Base-by-base conservation (phyloP, 495 filamentous ascomycete species). In the Lophiotrema nucula region DNA sequence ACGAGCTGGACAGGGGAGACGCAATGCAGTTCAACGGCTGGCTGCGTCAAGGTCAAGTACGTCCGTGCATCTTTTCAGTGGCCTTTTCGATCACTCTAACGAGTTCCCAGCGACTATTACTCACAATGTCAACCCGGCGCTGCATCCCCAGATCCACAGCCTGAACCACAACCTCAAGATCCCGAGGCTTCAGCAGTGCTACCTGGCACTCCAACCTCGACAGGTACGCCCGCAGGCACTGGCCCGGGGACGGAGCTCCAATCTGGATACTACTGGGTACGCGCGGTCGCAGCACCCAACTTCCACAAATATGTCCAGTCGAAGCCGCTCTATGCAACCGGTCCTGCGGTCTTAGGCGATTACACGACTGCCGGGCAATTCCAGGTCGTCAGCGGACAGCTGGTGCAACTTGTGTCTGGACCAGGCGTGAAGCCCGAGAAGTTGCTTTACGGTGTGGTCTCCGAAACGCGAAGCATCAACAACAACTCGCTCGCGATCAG, bases 241-340 rank as follows among this genome's bases (percentile, higher is more conserved):
- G 70, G 70, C 11, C 74, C 75, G 0, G 73, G 74, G 1, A 66
- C 69, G 10, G 79, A 73, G 0, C 72, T 84, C 2, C 71, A 77
- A 55, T 64, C 65, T 18, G 81, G 77, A 4, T 82, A 80, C 57
- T 77, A 75, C 73, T 86, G 81, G 81, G 79, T 85, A 64, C 81
- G 82, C 8, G 82, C 79, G 0, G 83, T 85, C 0, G 77, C 71
- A 27, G 51, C 74, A 1, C 83, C 83, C 21, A 83, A 85, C 68
- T 85, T 76, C 72, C 83, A 84, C 73, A 79, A 82, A 58, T 86
- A 86, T 68, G 72, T 85, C 21, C 81, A 86, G 71, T 79, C 80
- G 8, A 72, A 71, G 18, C 79, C 77, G 2, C 64, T 72, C 56
- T 77, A 79, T 66, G 57, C 70, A 0, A 62, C 76, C 2, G 76